Evolutionary conservation across 1,284 basidiomycete species (phyloP), one percentile per base, ranked within the genome.

Genomic region (Hemileccinum hortonii): DNA sequence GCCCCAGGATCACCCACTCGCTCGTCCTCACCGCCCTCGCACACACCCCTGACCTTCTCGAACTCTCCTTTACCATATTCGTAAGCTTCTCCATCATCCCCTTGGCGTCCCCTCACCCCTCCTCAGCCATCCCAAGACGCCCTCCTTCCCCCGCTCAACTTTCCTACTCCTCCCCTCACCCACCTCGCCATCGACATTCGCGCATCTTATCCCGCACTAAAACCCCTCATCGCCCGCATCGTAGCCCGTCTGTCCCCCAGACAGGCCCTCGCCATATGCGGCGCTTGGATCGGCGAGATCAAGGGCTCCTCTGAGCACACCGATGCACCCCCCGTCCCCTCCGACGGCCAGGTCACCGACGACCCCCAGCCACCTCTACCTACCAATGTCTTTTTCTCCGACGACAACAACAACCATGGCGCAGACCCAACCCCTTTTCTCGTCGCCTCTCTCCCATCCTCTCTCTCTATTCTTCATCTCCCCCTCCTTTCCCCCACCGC

Each of bases 101-200:
- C 36, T 24, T 38, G 16, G 7, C 48, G 14, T 53, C n/a, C 49
- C 80, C 67, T 64, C 32, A 67, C 63, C 9, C 61, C 65, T 26
- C 29, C 11, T 11, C 21, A 67, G 65, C 65, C 62, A 4, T 50
- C 56, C 16, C 63, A 61, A 21, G 61, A 73, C 1, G 58, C 69
- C 10, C 52, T 59, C 0, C 47, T 64, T 15, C 63, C 69, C 24
- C 58, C 70, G 15, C 62, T 75, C 11, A 58, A 72, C n/a, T 74
- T 83, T 21, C 4, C 49, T 16, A 21, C 22, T 3, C 66, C 69
- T 3, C 61, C 71, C 36, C 73, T 87, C 2, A 74, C 70, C 0
- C 76, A 84, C 59, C 72, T 86, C 1, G 72, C 83, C 2, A 59
- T 87, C 33, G 82, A 87, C 57, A 67, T 75, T 2, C 76, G 76